Base-by-base conservation (phyloP, 2,329 filamentous ascomycete species). In the Aspergillus pseudoglaucus region DNA sequence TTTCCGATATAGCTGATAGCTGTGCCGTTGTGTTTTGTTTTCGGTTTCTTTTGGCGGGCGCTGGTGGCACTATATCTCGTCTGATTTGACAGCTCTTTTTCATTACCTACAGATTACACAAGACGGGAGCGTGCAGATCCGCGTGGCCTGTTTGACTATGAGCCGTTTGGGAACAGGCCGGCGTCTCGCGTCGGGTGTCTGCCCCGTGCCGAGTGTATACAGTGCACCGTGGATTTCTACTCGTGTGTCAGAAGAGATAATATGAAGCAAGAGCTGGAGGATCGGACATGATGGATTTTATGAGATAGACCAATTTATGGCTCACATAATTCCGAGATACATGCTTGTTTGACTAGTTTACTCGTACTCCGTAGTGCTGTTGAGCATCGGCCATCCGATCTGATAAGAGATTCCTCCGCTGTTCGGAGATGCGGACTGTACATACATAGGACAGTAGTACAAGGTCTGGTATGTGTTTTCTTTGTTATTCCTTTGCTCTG, bases 381-480 rank as follows among this genome's bases (percentile, higher is more conserved):
- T 25, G 15, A 12, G 40, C 22, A 42, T 6, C 12, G 40, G 22
- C 37, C n/a, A 18, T 42, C 40, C 22, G 40, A 25, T 42, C 25
- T 25, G 40, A 30, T 42, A 42, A 42, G 40, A 4, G 38, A 50
- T 50, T 54, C 52, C 55, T 57, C 55, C 55, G 55, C 43, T 48
- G 45, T 54, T 57, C 55, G 55, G 55, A 52, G 48, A 44, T 57
- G 18, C n/a, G 35, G 18, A 38, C 17, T 38, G n/a, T 7, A 18
- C 35, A 15, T 15, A 15, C 6, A 38, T 6, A 38, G 35, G 3
- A 18, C 39, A 23, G 17, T 14, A 37, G 33, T 37, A 17, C 33
- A 17, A 10, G 25, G 33, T 7, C 33, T 37, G 2, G 33, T 37
- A 37, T 37, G 33, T 37, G 6, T 17, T 17, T 14, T 37, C 2